These are phyloP conservation scores for Neurospora sublineolata DNA, from an alignment of 495 filamentous ascomycete genomes.

Conservation along the genomic window DNA sequence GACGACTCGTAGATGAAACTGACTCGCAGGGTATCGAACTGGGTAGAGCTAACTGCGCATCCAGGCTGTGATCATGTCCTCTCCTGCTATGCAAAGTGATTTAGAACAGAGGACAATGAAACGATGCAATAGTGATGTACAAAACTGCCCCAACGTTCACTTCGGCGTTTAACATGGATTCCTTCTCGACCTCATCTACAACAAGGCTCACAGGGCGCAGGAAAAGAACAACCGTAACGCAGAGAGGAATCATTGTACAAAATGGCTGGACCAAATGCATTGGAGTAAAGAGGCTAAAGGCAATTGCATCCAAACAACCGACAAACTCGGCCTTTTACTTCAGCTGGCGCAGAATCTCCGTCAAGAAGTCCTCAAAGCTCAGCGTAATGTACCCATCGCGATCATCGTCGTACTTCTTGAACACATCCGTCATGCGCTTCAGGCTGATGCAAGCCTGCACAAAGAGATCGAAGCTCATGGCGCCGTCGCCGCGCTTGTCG, in stretches of 20 bases:
- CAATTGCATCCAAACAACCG: neutral
- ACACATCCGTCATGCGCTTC: conserved; percentile 98
- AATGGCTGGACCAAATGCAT: neutral
- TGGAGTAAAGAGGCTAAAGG: neutral
- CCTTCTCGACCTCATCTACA: neutral
- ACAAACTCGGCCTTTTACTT: conserved; percentile 16
- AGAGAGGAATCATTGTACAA: neutral
- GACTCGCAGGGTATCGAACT: neutral
- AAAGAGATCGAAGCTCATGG: conserved; percentile 93
- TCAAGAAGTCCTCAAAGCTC: conserved; percentile 73
- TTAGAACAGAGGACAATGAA: neutral
- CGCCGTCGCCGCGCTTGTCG: conserved; percentile 47
- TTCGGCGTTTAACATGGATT: neutral
- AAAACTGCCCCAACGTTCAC: neutral
- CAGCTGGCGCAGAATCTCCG: conserved; percentile 43
- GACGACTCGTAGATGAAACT: neutral
- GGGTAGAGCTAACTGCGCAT: neutral
- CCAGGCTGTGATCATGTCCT: neutral
- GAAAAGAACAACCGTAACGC: neutral
- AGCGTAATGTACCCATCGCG: conserved; percentile 83
- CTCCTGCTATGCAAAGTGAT: neutral
- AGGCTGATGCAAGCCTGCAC: conserved; percentile 94
- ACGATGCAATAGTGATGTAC: neutral
- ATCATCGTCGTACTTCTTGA: conserved; percentile 97
- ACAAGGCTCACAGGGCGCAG: neutral